Conservation (phyloP, 306 rosid genomes). For the Calophaca sinica region DNA sequence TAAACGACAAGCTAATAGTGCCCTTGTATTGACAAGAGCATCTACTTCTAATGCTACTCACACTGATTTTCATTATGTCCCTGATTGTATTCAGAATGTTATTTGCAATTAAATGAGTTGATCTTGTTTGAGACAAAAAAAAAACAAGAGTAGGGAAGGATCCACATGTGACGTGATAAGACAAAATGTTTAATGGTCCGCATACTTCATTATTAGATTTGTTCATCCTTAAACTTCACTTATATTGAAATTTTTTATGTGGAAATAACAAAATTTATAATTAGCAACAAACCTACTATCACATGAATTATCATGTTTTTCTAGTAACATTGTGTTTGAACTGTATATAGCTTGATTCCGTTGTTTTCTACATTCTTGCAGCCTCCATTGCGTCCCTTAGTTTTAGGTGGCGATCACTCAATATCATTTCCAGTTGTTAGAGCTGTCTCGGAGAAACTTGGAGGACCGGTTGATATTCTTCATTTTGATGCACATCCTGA, state of each 20-base stretch:
- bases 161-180: not conserved
- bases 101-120: no score
- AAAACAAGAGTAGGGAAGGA: not conserved
- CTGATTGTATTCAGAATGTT: no score
- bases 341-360: conserved; percentile 2
- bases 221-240: not conserved
- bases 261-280: not conserved
- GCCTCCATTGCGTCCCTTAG: conserved; percentile 89
- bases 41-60: no score
- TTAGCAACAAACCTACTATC: conserved; percentile 26
- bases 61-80: no score
- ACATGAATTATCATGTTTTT: conserved; percentile 8
- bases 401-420: conserved; percentile 97
- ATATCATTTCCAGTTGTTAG: conserved; percentile 88
- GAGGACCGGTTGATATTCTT: conserved; percentile 91
- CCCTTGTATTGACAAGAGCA: no score
- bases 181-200: conserved; percentile 9
- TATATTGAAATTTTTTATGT: not conserved
- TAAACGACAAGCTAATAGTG: no score
- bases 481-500: conserved; percentile 99
- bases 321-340: conserved; percentile 20
- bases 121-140: no score
- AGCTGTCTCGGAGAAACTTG: conserved; percentile 96
- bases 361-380: conserved; percentile 43
- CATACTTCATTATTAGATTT: conserved; percentile 7